phyloP scores from a whole-genome alignment of 2,329 filamentous ascomycete species.

The Trichoderma sp. region DNA sequence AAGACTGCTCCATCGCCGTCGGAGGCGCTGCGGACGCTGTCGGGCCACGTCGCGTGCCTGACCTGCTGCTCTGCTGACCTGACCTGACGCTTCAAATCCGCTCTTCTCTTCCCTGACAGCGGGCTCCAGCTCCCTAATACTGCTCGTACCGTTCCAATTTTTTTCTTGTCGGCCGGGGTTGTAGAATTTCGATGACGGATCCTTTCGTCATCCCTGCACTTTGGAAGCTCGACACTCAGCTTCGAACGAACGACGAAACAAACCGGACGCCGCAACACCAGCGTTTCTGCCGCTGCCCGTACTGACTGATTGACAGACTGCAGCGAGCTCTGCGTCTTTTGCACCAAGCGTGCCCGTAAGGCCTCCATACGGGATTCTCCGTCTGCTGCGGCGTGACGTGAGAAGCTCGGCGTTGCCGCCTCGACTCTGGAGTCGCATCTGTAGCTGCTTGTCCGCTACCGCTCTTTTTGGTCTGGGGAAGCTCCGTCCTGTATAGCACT shows the following conservation, averaged over 20 bases:
- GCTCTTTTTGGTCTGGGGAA: constrained; percentile 15
- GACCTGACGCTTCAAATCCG: background rate
- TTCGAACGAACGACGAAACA: constrained; percentile 9
- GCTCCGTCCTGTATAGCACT: constrained; percentile 9
- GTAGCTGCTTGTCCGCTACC: constrained; percentile 1
- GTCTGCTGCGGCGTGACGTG: background rate
- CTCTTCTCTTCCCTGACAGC: background rate
- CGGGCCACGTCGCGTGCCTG: constrained; percentile 14
- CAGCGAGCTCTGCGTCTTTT: constrained; percentile 1
- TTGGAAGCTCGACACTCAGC: constrained; percentile 12
- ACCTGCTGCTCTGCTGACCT: background rate
- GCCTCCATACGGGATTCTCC: background rate
- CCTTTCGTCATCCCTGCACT: constrained; percentile 13
- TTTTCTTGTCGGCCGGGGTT: constrained; percentile 15
- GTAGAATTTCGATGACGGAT: constrained; percentile 21
- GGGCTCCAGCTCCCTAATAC: constrained; percentile 7
- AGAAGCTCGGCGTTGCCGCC: background rate
- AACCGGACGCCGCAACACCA: constrained; percentile 10
- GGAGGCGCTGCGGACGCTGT: constrained; percentile 15
- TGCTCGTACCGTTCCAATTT: background rate
- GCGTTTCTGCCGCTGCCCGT: background rate
- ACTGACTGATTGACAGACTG: background rate
- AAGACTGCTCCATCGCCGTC: constrained; percentile 8
- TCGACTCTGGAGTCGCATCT: background rate
- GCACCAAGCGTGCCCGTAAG: constrained; percentile 8